Base-by-base conservation (phyloP, 2,329 filamentous ascomycete species). In the Trichoderma harzianum region DNA sequence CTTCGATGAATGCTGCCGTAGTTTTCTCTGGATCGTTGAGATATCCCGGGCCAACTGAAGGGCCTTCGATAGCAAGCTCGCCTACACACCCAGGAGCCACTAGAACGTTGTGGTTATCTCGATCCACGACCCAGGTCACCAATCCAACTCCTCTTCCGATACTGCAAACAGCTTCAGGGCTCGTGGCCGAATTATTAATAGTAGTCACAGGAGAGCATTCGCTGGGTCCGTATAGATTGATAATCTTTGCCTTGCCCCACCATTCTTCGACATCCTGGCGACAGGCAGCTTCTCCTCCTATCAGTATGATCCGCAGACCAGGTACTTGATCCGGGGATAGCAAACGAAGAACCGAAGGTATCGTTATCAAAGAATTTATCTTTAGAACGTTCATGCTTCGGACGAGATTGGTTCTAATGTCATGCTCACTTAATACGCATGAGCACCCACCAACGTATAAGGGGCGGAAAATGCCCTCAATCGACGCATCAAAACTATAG, bases 401-500 rank as follows among this genome's bases (percentile, higher is more conserved):
- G 21, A 80, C 80, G 14, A 86, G 74, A 70, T 85, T 79, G 71
- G 86, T 85, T 67, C 86, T 80, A 3, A 86, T 82, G 62, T 86
- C 84, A 36, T 84, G 81, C 26, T 88, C 86, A 1, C 84, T 86
- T 0, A 86, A 85, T 18, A 88, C 84, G 74, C 85, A 87, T 12
- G 87, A 79, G 70, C 84, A 86, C 12, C 84, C 86, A 32, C 86
- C 86, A 3, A 67, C 51, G 6, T 51, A 43, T 1, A 78, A 72
- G 2, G 73, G 70, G 2, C 61, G 63, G 14, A 77, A 74, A 0
- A 70, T 55, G 4, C 76, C 73, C 1, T 69, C 32, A 3, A 77
- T 62, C 7, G 73, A 73, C 11, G 69, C 70, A 51, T 77, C 77
- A 63, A 78, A 78, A 39, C 64, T 73, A 62, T 77, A 76, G 2